Percentiles rank a stretch among this genome's conserved stretches.
phyloP scores from a whole-genome alignment of 2,329 filamentous ascomycete species.

The Ophidiomyces ophidiicola region DNA sequence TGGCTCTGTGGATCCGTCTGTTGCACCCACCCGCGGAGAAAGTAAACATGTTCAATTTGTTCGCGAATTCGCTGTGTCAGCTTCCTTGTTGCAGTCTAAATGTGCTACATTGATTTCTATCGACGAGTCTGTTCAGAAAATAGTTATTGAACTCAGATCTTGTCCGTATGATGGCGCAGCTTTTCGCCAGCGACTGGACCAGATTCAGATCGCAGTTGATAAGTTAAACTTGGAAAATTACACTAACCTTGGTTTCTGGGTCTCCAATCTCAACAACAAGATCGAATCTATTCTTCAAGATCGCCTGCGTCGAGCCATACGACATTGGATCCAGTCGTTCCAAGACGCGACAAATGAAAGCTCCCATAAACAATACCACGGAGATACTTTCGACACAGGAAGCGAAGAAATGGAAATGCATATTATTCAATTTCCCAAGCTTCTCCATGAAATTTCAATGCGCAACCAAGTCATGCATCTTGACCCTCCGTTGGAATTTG shows the following conservation, averaged over 20 bases:
- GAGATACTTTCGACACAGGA: conserved; percentile 15
- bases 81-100: conserved; percentile 80
- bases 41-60: conserved; percentile 96
- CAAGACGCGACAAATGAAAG: conserved; percentile 41
- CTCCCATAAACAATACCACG: conserved; percentile 16
- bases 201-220: conserved; percentile 84
- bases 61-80: conserved; percentile 76
- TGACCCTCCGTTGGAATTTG: conserved; percentile 83
- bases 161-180: conserved; percentile 71
- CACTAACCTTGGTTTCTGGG: conserved; percentile 84
- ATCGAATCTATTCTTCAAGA: conserved; percentile 68
- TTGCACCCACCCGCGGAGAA: conserved; percentile 50
- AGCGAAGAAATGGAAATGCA: conserved; percentile 21
- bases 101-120: conserved; percentile 66
- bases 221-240: conserved; percentile 95
- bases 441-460: conserved; percentile 92
- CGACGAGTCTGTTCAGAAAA: conserved; percentile 68
- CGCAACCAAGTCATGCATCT: conserved; percentile 95
- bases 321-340: conserved; percentile 79
- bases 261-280: conserved; percentile 69
- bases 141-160: conserved; percentile 66
- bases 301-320: conserved; percentile 74
- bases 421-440: conserved; percentile 34
- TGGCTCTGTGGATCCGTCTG: conserved; percentile 46
- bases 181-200: conserved; percentile 69